Percentiles rank a stretch among this genome's conserved stretches.
Evolutionary conservation across 2,329 filamentous ascomycete species (phyloP).

Genomic region (Alternaria sp.): DNA sequence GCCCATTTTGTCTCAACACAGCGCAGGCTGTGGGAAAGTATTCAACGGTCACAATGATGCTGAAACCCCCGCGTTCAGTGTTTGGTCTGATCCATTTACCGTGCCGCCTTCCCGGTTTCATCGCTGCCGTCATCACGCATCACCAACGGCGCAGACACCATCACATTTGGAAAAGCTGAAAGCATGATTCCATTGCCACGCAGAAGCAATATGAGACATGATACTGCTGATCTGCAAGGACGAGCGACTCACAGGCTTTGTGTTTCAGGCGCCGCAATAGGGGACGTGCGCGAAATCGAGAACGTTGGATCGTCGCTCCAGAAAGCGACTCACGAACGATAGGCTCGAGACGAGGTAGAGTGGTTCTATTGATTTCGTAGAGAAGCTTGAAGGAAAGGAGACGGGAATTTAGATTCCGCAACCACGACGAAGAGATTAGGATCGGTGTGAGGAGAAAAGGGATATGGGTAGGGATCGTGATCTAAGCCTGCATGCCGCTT

Average conservation of each 20-base stretch:
- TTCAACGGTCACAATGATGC: background rate
- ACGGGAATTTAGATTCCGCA: background rate
- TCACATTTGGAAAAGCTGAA: background rate
- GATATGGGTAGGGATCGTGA: background rate
- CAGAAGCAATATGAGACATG: slow-evolving; percentile 1
- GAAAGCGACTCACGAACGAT: background rate
- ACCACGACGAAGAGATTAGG: background rate
- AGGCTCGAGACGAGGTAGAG: background rate
- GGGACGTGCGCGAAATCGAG: slow-evolving; percentile 1
- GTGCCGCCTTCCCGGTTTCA: slow-evolving; percentile 4
- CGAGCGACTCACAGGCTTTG: background rate
- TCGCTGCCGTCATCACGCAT: background rate
- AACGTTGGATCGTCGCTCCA: background rate
- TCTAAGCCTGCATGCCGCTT: slow-evolving; percentile 6
- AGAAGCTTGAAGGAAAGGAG: background rate
- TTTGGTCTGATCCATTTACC: background rate
- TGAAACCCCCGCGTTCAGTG: background rate
- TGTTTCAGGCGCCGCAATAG: background rate
- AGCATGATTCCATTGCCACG: background rate
- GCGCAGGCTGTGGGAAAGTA: background rate
- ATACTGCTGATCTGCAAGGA: background rate
- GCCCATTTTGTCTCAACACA: background rate
- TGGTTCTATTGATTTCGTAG: background rate
- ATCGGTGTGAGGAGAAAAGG: background rate
- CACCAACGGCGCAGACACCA: background rate